phyloP scores from a whole-genome alignment of 2,329 filamentous ascomycete species.

The Aspergillus tamarii region DNA sequence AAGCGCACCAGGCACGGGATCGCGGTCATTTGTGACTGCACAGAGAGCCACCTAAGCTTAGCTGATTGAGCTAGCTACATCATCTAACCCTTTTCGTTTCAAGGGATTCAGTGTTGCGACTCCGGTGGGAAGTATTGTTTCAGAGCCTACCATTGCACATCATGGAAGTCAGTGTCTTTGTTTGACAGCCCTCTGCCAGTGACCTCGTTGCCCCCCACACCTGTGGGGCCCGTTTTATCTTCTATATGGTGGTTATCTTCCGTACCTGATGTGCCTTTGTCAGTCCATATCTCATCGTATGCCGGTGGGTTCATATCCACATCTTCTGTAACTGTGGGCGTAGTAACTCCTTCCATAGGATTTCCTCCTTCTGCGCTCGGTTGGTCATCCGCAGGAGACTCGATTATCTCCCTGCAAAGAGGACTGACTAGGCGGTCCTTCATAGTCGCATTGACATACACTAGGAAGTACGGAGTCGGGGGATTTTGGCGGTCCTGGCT shows the following conservation, averaged over 20 bases:
- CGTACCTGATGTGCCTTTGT: constrained; percentile 33
- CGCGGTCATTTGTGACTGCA: neutral
- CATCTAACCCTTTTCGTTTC: constrained; percentile 37
- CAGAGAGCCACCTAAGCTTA: neutral
- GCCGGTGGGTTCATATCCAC: constrained; percentile 34
- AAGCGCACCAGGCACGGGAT: neutral
- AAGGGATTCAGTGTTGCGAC: constrained; percentile 33
- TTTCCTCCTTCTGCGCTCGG: constrained; percentile 8
- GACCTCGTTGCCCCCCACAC: constrained; percentile 13
- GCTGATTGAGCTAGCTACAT: constrained; percentile 7
- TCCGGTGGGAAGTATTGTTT: constrained; percentile 15
- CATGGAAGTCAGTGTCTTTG: constrained; percentile 28
- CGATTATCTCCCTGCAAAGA: constrained; percentile 52
- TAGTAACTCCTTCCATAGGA: constrained; percentile 19
- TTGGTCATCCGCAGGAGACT: constrained; percentile 16
- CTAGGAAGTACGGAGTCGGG: constrained; percentile 81
- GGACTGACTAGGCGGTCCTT: constrained; percentile 63
- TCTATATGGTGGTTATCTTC: constrained; percentile 21
- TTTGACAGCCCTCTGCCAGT: constrained; percentile 17
- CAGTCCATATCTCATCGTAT: constrained; percentile 31
- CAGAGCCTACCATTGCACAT: constrained; percentile 34
- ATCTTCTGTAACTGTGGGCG: constrained; percentile 22
- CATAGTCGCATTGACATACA: constrained; percentile 73
- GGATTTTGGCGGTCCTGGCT: constrained; percentile 62
- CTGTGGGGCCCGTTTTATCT: constrained; percentile 1